Conservation (phyloP, 129 eudicot species). For the Erigeron canadensis region DNA sequence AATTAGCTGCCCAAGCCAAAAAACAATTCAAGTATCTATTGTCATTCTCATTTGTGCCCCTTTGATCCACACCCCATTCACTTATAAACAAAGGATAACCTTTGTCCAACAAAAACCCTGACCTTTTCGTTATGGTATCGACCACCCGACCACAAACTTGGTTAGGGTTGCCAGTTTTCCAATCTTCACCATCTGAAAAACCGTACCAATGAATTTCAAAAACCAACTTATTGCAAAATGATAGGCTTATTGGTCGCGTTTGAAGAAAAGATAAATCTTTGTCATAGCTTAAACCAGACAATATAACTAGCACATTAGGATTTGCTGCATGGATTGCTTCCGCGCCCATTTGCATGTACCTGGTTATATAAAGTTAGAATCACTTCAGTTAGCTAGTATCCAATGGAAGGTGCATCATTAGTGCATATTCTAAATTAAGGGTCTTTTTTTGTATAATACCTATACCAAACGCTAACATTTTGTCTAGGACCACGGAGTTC, state of each 20-base stretch:
- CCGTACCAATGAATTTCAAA: conserved; percentile 88
- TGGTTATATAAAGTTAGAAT: not conserved
- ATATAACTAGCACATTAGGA: conserved; percentile 62
- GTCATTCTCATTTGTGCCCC: conserved; percentile 75
- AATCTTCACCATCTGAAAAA: conserved; percentile 57
- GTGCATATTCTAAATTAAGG: too few species aligned
- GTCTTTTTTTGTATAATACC: conserved; percentile 38
- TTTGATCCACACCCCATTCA: conserved; percentile 78
- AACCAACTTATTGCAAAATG: conserved; percentile 61
- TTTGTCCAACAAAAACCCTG: conserved; percentile 65
- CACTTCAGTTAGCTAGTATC: too few species aligned
- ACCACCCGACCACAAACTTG: conserved; percentile 65
- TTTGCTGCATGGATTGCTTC: conserved; percentile 78
- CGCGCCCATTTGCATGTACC: conserved; percentile 93
- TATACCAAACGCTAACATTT: conserved; percentile 81
- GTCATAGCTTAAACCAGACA: conserved; percentile 70
- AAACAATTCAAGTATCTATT: conserved; percentile 80
- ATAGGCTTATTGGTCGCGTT: conserved; percentile 36
- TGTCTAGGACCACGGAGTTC: conserved; percentile 80
- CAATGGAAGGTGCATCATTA: too few species aligned
- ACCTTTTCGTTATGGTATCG: conserved; percentile 36
- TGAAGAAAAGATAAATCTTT: conserved; percentile 59
- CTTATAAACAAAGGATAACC: conserved; percentile 91
- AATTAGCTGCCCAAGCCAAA: conserved; percentile 63
- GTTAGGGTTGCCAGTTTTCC: conserved; percentile 68